A percentile compares a stretch with the other conserved stretches of the same genome.
Conservation (phyloP, 2,329 filamentous ascomycete genomes). For the Escovopsis weberi region DNA sequence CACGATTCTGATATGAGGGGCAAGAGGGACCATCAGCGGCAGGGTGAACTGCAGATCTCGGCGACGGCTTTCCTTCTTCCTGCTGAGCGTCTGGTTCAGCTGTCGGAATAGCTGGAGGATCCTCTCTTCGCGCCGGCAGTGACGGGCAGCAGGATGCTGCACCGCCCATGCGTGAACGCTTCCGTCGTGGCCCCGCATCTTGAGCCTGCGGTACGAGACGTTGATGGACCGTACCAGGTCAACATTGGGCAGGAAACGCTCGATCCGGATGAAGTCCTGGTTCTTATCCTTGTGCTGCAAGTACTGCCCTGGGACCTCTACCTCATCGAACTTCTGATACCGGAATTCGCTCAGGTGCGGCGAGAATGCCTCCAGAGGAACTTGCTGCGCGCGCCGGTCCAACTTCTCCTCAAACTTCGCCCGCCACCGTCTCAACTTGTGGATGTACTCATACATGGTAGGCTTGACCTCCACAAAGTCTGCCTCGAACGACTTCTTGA, state of each 20-base stretch:
- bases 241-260: constrained; percentile 89
- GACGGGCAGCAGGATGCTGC: constrained; percentile 84
- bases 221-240: constrained; percentile 84
- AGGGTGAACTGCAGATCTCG: constrained; percentile 93
- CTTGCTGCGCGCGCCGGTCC: constrained; percentile 61
- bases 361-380: constrained; percentile 72
- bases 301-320: constrained; percentile 95
- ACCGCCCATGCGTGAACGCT: constrained; percentile 95
- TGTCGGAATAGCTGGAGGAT: constrained; percentile 95
- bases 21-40: constrained; percentile 87
- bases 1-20: constrained; percentile 86
- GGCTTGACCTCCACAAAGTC: constrained; percentile 94
- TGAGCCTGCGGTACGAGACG: constrained; percentile 80
- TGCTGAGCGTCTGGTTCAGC: constrained; percentile 81
- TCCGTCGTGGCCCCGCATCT: constrained; percentile 93
- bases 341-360: constrained; percentile 91
- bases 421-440: constrained; percentile 88
- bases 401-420: constrained; percentile 98
- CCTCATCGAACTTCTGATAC: constrained; percentile 96
- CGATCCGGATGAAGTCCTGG: constrained; percentile 93
- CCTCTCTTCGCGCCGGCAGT: constrained; percentile 85
- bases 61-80: constrained; percentile 88
- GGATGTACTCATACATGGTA: constrained; percentile 97
- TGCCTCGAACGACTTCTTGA: constrained; percentile 91
- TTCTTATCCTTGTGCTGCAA: constrained; percentile 97